Conservation (phyloP, 2,329 filamentous ascomycete species). For the Dothistroma pini region DNA sequence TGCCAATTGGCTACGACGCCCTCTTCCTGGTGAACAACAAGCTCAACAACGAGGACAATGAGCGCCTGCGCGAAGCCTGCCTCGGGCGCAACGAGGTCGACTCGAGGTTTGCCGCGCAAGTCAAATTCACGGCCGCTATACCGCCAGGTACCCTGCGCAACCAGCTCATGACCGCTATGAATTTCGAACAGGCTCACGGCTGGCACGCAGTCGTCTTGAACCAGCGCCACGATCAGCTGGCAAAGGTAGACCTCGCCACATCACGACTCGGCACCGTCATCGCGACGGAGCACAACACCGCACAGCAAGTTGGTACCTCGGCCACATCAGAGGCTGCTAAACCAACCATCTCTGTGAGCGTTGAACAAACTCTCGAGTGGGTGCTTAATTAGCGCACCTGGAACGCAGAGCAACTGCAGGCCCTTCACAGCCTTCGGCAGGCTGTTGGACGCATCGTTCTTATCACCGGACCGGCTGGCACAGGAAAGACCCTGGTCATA, state of each 20-base stretch:
- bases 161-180: constrained; percentile 12
- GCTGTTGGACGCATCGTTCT: constrained; percentile 17
- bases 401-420: constrained; percentile 20
- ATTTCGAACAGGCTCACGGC: constrained; percentile 8
- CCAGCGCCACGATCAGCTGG: constrained; percentile 12
- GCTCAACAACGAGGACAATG: not conserved
- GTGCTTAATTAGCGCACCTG: constrained; percentile 15
- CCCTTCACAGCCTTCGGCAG: constrained; percentile 14
- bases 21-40: constrained; percentile 11
- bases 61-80: constrained; percentile 3
- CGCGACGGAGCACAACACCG: not conserved
- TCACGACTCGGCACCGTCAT: not conserved
- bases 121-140: constrained; percentile 7
- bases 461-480: constrained; percentile 20
- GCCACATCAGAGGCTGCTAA: not conserved
- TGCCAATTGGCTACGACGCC: constrained; percentile 9
- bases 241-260: constrained; percentile 14
- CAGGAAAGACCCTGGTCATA: constrained; percentile 14
- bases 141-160: constrained; percentile 5
- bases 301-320: not conserved
- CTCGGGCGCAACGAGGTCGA: constrained; percentile 1
- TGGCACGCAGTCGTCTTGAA: constrained; percentile 20
- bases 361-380: constrained; percentile 14
- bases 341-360: not conserved
- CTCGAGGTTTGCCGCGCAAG: not conserved